These are phyloP conservation scores for Rhizopus delemar DNA, from an alignment of 371 early-diverging fungal species.

Conservation along the genomic window DNA sequence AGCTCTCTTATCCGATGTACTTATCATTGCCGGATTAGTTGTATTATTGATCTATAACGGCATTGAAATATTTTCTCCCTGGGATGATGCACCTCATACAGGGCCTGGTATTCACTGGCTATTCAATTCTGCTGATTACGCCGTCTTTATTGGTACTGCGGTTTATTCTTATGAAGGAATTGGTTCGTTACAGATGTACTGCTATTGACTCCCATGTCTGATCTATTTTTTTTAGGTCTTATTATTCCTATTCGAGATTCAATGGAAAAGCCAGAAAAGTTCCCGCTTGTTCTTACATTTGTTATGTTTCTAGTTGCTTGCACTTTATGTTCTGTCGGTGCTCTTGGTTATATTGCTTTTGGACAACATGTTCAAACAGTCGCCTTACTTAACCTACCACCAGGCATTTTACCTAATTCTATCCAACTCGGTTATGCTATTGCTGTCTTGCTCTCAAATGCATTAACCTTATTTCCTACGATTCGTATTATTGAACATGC, in stretches of 20 bases:
- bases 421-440: constrained; percentile 85
- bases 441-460: constrained; percentile 87
- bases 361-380: constrained; percentile 83
- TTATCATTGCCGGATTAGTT: constrained; percentile 80
- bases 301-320: constrained; percentile 72
- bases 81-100: constrained; percentile 12
- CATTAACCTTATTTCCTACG: constrained; percentile 83
- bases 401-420: constrained; percentile 48
- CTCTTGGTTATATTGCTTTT: constrained; percentile 82
- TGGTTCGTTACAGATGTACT: constrained; percentile 21
- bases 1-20: constrained; percentile 84
- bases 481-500: constrained; percentile 84
- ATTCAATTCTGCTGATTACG: constrained; percentile 59
- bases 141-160: constrained; percentile 90
- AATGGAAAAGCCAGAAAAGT: constrained; percentile 82
- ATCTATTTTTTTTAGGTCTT: constrained; percentile 55
- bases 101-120: constrained; percentile 47
- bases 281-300: constrained; percentile 69
- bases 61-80: constrained; percentile 24
- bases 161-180: constrained; percentile 93
- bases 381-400: constrained; percentile 81
- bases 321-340: constrained; percentile 75
- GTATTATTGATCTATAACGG: constrained; percentile 36
- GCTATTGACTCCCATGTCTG: background rate
- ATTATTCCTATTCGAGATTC: constrained; percentile 89